These are phyloP conservation scores for Chalciporus piperatus DNA, from an alignment of 768 basidiomycete species.

Conservation along the genomic window DNA sequence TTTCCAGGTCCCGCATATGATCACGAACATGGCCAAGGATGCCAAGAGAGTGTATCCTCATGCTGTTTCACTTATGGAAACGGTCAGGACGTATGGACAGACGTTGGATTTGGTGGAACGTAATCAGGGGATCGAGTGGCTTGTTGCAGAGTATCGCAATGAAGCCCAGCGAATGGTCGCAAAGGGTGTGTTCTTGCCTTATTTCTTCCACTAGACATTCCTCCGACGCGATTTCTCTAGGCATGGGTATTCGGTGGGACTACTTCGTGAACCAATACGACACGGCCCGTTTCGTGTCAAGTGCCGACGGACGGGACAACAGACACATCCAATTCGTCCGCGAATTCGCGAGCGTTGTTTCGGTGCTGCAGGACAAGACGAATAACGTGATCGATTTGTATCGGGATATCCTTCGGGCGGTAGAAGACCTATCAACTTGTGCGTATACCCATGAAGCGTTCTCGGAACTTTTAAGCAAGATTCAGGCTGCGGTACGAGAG, in stretches of 20 bases:
- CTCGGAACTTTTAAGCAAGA: constrained; percentile 65
- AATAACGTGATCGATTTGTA: constrained; percentile 91
- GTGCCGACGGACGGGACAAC: constrained; percentile 77
- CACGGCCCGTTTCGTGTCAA: constrained; percentile 67
- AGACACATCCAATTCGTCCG: constrained; percentile 92
- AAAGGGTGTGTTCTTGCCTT: constrained; percentile 57
- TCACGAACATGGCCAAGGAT: constrained; percentile 96
- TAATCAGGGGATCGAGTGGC: constrained; percentile 89
- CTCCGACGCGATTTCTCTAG: constrained; percentile 37
- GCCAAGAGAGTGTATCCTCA: constrained; percentile 98
- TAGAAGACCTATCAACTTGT: constrained; percentile 88
- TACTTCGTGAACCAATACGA: constrained; percentile 95
- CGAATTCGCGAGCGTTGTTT: constrained; percentile 92
- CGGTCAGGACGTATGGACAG: constrained; percentile 96
- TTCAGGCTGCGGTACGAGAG: constrained; percentile 76
- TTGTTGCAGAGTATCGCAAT: constrained; percentile 92
- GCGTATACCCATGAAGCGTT: constrained; percentile 84
- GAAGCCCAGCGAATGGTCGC: constrained; percentile 92
- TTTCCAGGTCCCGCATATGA: constrained; percentile 92
- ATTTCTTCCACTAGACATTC: background rate
- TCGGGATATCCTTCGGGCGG: constrained; percentile 76
- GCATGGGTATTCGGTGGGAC: constrained; percentile 97
- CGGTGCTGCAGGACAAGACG: constrained; percentile 94
- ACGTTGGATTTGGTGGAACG: constrained; percentile 88
- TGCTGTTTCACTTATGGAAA: constrained; percentile 98